phyloP scores from a whole-genome alignment of 495 filamentous ascomycete genomes.

The Penicillium ochrochloron region DNA sequence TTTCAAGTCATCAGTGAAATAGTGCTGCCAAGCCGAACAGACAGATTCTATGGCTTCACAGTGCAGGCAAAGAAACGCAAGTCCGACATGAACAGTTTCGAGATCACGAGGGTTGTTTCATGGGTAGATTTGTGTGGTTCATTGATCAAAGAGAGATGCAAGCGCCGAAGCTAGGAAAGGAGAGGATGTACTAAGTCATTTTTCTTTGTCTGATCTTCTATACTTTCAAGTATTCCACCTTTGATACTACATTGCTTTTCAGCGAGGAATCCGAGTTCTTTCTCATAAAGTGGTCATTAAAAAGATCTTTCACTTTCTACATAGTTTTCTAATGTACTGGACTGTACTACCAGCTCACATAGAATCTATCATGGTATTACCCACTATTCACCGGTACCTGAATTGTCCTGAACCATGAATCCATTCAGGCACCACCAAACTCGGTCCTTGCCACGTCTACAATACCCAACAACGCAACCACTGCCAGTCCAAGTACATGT shows the following conservation, averaged over 20 bases:
- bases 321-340: neutral
- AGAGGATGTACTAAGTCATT: neutral
- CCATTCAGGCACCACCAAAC: slow-evolving; percentile 3
- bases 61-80: slow-evolving; percentile 1
- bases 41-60: neutral
- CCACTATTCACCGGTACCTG: neutral
- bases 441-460: neutral
- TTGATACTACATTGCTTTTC: neutral
- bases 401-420: neutral
- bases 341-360: neutral
- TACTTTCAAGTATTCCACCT: neutral
- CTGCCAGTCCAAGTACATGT: neutral
- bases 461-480: neutral
- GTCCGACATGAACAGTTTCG: slow-evolving; percentile 6
- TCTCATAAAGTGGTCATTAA: neutral
- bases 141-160: neutral
- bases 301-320: neutral
- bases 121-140: neutral
- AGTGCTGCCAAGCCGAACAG: neutral
- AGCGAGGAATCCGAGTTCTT: neutral
- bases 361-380: neutral
- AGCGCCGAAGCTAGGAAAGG: neutral
- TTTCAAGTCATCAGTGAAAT: neutral
- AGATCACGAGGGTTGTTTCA: slow-evolving; percentile 4
- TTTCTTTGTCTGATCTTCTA: neutral